Evolutionary conservation across 371 early-diverging fungal genomes (phyloP), one percentile per base, ranked within the genome.

Genomic region (Fennellomyces sp.): DNA sequence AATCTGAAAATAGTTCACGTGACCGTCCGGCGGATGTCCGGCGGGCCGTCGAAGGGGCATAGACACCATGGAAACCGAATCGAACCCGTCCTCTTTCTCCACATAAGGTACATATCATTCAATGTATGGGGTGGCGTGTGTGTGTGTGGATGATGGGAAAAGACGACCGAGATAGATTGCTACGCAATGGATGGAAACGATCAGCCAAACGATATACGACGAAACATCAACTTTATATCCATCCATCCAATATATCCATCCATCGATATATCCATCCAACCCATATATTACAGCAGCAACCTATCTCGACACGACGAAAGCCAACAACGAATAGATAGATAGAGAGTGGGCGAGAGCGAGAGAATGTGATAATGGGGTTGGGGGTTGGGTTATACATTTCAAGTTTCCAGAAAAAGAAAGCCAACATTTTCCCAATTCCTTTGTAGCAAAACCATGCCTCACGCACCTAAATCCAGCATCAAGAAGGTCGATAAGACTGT

Each of bases 401-500:
- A n/a, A n/a, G n/a, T n/a, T n/a, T n/a, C n/a, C n/a, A 41, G 10
- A 19, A 41, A 41, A 41, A 41, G 5, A 39, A n/a, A 11, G 17
- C 39, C 39, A 39, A 39, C 39, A 39, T 39, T 39, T 17, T 11
- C 17, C 39, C 5, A 39, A 15, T 39, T 11, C 17, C 17, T 45
- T 21, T 15, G 17, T 45, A 45, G 45, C 45, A 45, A 36, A 56
- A 56, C 47, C 41, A 56, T 56, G 57, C 36, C 48, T 28, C 57
- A 56, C 57, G 57, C 88, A 77, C 83, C 90, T 67, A 88, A 89
- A 77, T 91, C 89, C 81, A 79, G 80, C 72, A 82, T 88, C 82
- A 89, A 88, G 86, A 89, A 90, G 78, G 94, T 86, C 58, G 83
- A 82, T 70, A 91, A 90, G 84, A 84, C 87, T 56, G 83, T 85